Evolutionary conservation across 495 filamentous ascomycete genomes (phyloP).

Genomic region (Aspergillus coremiiformis): DNA sequence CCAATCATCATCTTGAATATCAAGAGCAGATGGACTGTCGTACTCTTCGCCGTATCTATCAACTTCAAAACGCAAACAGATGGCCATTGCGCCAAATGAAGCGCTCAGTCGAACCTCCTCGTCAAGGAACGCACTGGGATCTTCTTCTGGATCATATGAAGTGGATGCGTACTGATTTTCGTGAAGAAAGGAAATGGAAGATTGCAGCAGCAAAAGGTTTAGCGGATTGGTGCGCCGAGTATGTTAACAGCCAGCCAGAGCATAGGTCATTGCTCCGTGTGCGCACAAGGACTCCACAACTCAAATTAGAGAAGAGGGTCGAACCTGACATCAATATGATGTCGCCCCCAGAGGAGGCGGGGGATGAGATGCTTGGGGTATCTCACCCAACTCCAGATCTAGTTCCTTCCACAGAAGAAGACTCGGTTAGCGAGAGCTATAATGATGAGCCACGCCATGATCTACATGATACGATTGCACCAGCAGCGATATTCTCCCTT

Average conservation of each 20-base stretch:
- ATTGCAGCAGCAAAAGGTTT: conserved; percentile 67
- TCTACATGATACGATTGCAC: conserved; percentile 35
- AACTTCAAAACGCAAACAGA: conserved; percentile 76
- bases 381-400: conserved; percentile 64
- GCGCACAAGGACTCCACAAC: conserved; percentile 37
- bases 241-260: conserved; percentile 54
- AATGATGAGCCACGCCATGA: conserved; percentile 41
- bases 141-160: conserved; percentile 83
- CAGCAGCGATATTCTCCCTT: conserved; percentile 77
- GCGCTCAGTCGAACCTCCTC: conserved; percentile 66
- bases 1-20: conserved; percentile 66
- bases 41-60: conserved; percentile 75
- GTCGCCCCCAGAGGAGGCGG: conserved; percentile 25
- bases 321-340: conserved; percentile 16
- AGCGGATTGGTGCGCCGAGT: conserved; percentile 75
- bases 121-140: conserved; percentile 73
- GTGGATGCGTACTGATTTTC: conserved; percentile 95
- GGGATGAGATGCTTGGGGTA: conserved; percentile 26
- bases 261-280: conserved; percentile 61
- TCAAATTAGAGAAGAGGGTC: conserved; percentile 14
- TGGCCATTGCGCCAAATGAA: conserved; percentile 88
- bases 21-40: conserved; percentile 78
- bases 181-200: conserved; percentile 92
- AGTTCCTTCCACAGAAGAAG: conserved; percentile 55
- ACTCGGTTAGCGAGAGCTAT: conserved; percentile 42